Base-by-base conservation (phyloP, 2,329 filamentous ascomycete species). In the Nakataea oryzae region DNA sequence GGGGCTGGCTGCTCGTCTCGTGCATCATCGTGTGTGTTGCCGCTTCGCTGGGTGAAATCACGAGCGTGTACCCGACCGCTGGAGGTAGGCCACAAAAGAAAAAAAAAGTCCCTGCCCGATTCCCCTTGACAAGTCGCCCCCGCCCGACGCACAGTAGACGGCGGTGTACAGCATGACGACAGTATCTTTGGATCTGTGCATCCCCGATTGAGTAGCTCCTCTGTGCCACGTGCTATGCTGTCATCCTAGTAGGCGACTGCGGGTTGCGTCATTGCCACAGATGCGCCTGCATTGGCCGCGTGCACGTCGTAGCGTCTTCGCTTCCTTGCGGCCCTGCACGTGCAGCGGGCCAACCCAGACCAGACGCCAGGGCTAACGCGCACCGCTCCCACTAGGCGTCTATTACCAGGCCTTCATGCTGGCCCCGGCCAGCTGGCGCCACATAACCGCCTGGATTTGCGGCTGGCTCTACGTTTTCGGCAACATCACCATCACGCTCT, bases 341-440 rank as follows among this genome's bases (percentile, higher is more conserved):
- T 50, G 41, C 41, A 50, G 21, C 41, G 41, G 21, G 12, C 7
- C n/a, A n/a, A n/a, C n/a, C 24, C 41, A n/a, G 24, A 50, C 41
- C 7, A 4, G 21, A 50, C 41, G 11, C 41, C 21, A 9, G 41
- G 41, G 41, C 41, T 50, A 50, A 50, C 41, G 24, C 41, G 41
- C 17, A n/a, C 41, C 41, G 41, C 41, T 9, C 41, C 6, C 2
- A n/a, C 41, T 29, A 56, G 64, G 64, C 62, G 88, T 91, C 61
- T 91, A 92, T 76, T 91, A 90, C 72, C 88, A 90, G 75, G 86
- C 87, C 7, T 91, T 88, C 70, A 90, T 90, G 84, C 81, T 92
- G 17, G 81, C 88, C 0, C 80, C 86, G 24, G 72, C 80, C 29
- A 73, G 72, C 21, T 87, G 83, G 75, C 85, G 87, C 61, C 82